Base-by-base conservation (phyloP, 2,329 filamentous ascomycete genomes). In the Trichoderma guizhouense region DNA sequence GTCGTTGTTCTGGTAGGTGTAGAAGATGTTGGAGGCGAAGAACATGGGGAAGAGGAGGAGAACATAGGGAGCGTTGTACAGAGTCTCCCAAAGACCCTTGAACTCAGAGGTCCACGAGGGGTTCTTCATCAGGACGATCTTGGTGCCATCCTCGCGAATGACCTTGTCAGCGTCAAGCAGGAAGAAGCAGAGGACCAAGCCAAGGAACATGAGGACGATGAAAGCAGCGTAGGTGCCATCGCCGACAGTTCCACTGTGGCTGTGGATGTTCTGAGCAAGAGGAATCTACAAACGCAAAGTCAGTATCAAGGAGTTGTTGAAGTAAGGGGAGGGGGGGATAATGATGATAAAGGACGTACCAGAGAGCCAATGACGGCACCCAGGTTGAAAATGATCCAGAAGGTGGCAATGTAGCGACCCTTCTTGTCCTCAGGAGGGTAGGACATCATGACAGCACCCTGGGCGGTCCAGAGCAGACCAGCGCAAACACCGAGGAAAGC, bases 351-450 rank as follows among this genome's bases (percentile, higher is more conserved):
- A 83, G 76, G 4, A 61, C 66, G 39, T 78, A 86, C 83, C 77
- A 91, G 82, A 78, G 91, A 90, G 74, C 95, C 95, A 80, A 98
- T 93, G 73, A 97, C 94, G 77, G 91, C 94, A 76, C 95, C 95
- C 72, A 95, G 82, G 82, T 97, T 97, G 87, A 97, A 98, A 78
- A 98, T 97, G 80, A 94, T 90, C 95, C 95, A 97, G 83, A 97
- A 97, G 84, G 90, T 91, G 73, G 92, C 92, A 80, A 97, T 97
- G 81, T 94, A 97, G 72, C 91, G 90, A 58, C 95, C 95, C 86
- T 97, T 97, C 74, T 89, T 88, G 39, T 89, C 82, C 82, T 97
- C 95, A 24, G 88, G 85, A 2, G 94, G 94, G 80, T 97, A 97
- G 53, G 92, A 90, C 89, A 97, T 95, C 91, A 95, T 95, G 78